A percentile compares a stretch with the other conserved stretches of the same genome.
Conservation (phyloP, 1,284 basidiomycete species). For the Peniophora sp. region DNA sequence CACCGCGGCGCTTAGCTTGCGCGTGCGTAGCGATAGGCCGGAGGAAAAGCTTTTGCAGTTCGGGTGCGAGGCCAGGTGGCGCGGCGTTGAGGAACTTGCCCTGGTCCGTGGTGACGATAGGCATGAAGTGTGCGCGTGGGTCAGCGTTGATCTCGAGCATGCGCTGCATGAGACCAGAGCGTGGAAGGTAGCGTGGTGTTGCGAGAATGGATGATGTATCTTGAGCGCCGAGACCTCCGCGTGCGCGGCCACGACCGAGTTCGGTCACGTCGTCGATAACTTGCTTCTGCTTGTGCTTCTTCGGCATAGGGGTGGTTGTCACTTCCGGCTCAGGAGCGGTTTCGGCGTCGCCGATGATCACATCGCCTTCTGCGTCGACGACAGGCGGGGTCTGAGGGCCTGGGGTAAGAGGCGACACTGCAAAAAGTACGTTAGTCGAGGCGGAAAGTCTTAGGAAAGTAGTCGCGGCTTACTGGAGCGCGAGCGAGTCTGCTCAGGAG, state of each 20-base stretch:
- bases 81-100: conserved; percentile 76
- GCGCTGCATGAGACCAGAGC: conserved; percentile 74
- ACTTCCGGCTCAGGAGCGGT: conserved; percentile 27
- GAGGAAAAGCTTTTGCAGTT: conserved; percentile 68
- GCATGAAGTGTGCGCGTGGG: conserved; percentile 79
- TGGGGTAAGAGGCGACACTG: conserved; percentile 70
- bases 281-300: conserved; percentile 64
- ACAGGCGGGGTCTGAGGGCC: conserved; percentile 64
- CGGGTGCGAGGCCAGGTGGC: conserved; percentile 73
- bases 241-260: conserved; percentile 63
- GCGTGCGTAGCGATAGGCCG: conserved; percentile 53
- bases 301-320: conserved; percentile 26
- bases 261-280: conserved; percentile 82
- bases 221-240: conserved; percentile 45
- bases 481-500: conserved; percentile 49
- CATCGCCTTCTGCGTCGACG: conserved; percentile 32
- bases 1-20: conserved; percentile 41
- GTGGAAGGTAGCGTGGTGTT: conserved; percentile 76
- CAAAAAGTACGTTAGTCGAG: conserved; percentile 7
- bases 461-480: conserved; percentile 69
- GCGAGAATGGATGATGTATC: conserved; percentile 73
- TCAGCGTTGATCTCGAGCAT: conserved; percentile 81
- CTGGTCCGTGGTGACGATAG: conserved; percentile 62
- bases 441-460: conserved; percentile 3
- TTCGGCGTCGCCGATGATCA: conserved; percentile 34